A percentile compares a stretch with the other conserved stretches of the same genome.
phyloP scores from a whole-genome alignment of 768 basidiomycete species.

The Boletus pseudopeckii region DNA sequence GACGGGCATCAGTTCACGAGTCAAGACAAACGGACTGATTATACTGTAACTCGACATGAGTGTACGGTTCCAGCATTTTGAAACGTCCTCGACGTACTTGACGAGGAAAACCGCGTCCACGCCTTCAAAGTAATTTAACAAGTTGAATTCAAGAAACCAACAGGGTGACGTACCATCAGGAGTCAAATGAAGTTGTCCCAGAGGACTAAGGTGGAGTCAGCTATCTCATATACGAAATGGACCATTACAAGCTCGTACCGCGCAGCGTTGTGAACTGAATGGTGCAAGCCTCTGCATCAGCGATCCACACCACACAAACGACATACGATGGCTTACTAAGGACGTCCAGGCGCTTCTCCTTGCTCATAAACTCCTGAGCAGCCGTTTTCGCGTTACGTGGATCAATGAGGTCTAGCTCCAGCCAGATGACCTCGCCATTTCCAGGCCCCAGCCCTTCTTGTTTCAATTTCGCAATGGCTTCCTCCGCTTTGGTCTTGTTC shows the following conservation, averaged over 20 bases:
- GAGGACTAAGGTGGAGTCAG: conserved; percentile 15
- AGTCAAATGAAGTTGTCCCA: conserved; percentile 15
- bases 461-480: conserved; percentile 46
- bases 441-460: conserved; percentile 42
- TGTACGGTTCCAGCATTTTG: not conserved
- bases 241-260: conserved; percentile 32
- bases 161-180: conserved; percentile 24
- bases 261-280: conserved; percentile 55
- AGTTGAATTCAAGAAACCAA: not conserved
- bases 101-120: conserved; percentile 39
- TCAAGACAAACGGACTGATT: conserved; percentile 56
- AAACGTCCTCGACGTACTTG: conserved; percentile 35
- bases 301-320: not conserved
- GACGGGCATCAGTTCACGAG: conserved; percentile 50
- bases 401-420: conserved; percentile 51
- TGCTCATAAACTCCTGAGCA: conserved; percentile 47
- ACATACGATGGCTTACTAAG: conserved; percentile 35
- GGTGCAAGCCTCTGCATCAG: not conserved
- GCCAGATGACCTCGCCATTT: conserved; percentile 45
- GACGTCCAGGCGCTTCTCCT: conserved; percentile 53
- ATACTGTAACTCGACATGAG: conserved; percentile 30
- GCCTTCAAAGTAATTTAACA: conserved; percentile 26
- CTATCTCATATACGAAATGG: not conserved
- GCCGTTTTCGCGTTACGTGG: conserved; percentile 45
- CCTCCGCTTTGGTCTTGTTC: conserved; percentile 42